These are phyloP conservation scores for Macrolepiota fuliginosa DNA, from an alignment of 768 basidiomycete species.

Conservation along the genomic window DNA sequence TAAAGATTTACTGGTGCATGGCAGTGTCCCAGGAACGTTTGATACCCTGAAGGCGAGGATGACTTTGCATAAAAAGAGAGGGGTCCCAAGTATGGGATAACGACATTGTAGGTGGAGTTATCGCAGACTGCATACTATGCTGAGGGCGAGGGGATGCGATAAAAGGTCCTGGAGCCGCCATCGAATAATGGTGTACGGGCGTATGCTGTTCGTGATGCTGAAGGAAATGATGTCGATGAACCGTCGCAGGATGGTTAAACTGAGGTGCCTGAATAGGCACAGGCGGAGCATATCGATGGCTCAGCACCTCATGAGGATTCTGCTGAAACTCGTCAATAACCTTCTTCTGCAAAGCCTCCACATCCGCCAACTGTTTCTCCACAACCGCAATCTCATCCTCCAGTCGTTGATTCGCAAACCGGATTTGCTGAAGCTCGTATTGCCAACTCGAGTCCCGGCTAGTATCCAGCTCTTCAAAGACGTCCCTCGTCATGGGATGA, in stretches of 20 bases:
- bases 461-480: constrained; percentile 54
- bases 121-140: not conserved
- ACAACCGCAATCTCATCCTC: constrained; percentile 47
- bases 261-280: not conserved
- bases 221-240: not conserved
- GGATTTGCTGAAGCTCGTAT: constrained; percentile 85
- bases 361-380: constrained; percentile 20
- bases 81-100: not conserved
- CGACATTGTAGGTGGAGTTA: not conserved
- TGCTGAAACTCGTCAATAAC: not conserved
- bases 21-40: constrained; percentile 8
- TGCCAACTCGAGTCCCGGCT: constrained; percentile 83
- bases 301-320: not conserved
- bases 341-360: not conserved
- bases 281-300: not conserved
- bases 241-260: not conserved
- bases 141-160: not conserved
- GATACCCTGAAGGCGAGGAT: not conserved
- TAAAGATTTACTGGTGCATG: not conserved
- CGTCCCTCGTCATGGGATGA: not conserved
- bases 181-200: not conserved
- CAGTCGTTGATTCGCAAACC: constrained; percentile 65
- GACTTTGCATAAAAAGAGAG: not conserved
- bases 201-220: not conserved
- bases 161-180: not conserved